A percentile compares a stretch with the other conserved stretches of the same genome.
Conservation (phyloP, 192 early-diverging fungal species). For the Chytriomyces sp. region DNA sequence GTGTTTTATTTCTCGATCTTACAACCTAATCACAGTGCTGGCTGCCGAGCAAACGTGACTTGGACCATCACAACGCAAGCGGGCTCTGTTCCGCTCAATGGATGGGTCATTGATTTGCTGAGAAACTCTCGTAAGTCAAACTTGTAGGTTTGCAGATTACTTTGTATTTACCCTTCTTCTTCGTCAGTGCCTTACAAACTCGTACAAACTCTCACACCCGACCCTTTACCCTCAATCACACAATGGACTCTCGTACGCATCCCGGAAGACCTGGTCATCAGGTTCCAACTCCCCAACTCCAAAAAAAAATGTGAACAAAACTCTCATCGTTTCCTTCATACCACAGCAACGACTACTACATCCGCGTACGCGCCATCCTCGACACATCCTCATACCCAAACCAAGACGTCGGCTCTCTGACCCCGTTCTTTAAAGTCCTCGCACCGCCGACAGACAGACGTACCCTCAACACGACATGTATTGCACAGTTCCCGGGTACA, state of each 20-base stretch:
- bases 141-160: background rate
- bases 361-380: slow-evolving; percentile 21
- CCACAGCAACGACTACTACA: slow-evolving; percentile 14
- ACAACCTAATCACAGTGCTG: too few species aligned
- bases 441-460: background rate
- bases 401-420: slow-evolving; percentile 24
- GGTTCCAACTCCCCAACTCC: background rate
- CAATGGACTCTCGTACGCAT: slow-evolving; percentile 11
- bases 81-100: background rate
- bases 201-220: slow-evolving; percentile 13
- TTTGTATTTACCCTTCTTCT: background rate
- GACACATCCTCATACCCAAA: slow-evolving; percentile 2
- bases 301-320: background rate
- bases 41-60: slow-evolving; percentile 22
- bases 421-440: slow-evolving; percentile 7
- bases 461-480: background rate
- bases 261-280: background rate
- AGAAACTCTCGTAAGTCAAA: slow-evolving; percentile 13
- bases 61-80: slow-evolving; percentile 6
- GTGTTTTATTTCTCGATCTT: too few species aligned
- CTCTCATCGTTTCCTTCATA: background rate
- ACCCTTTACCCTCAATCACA: background rate
- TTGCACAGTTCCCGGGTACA: background rate
- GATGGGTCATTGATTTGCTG: slow-evolving; percentile 27
- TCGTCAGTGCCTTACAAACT: slow-evolving; percentile 7